Evolutionary conservation across 2,329 filamentous ascomycete genomes (phyloP).

Genomic region (Grosmannia huntii): DNA sequence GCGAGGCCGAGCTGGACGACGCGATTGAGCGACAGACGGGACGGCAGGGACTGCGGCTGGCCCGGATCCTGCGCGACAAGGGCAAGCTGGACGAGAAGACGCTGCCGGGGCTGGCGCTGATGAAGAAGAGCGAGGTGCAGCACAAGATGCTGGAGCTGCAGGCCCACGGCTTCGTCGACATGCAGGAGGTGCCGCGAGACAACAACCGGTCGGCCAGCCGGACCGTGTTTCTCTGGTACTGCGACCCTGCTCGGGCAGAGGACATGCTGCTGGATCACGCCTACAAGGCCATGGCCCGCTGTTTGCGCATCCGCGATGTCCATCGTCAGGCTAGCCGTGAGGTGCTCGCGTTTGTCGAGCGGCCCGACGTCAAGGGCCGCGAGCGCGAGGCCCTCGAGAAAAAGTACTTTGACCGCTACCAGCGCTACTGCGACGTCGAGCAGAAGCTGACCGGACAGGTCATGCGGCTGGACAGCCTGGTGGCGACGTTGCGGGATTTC

Average conservation of each 20-base stretch:
- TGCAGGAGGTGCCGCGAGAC: slow-evolving; percentile 90
- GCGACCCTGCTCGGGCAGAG: slow-evolving; percentile 61
- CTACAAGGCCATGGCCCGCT: slow-evolving; percentile 83
- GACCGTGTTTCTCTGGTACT: slow-evolving; percentile 87
- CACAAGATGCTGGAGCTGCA: slow-evolving; percentile 77
- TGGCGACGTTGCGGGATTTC: slow-evolving; percentile 72
- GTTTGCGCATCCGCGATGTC: slow-evolving; percentile 65
- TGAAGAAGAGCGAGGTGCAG: slow-evolving; percentile 76
- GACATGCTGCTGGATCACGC: slow-evolving; percentile 63
- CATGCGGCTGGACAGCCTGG: slow-evolving; percentile 68
- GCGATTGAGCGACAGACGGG: slow-evolving; percentile 70
- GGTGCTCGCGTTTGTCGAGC: slow-evolving; percentile 68
- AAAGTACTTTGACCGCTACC: slow-evolving; percentile 55
- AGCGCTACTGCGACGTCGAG: slow-evolving; percentile 48
- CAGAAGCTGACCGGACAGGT: slow-evolving; percentile 69
- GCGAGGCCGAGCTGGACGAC: slow-evolving; percentile 67
- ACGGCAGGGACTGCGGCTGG: slow-evolving; percentile 63
- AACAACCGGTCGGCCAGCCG: slow-evolving; percentile 67
- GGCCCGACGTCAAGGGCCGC: slow-evolving; percentile 73
- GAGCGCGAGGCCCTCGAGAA: slow-evolving; percentile 69
- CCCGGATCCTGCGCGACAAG: slow-evolving; percentile 71
- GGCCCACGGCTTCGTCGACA: slow-evolving; percentile 72
- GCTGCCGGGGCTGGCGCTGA: slow-evolving; percentile 65
- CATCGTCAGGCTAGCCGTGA: slow-evolving; percentile 60
- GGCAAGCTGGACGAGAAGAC: slow-evolving; percentile 94